Conservation (phyloP, 805 yeast genomes). For the Nakazawaea siamensis region DNA sequence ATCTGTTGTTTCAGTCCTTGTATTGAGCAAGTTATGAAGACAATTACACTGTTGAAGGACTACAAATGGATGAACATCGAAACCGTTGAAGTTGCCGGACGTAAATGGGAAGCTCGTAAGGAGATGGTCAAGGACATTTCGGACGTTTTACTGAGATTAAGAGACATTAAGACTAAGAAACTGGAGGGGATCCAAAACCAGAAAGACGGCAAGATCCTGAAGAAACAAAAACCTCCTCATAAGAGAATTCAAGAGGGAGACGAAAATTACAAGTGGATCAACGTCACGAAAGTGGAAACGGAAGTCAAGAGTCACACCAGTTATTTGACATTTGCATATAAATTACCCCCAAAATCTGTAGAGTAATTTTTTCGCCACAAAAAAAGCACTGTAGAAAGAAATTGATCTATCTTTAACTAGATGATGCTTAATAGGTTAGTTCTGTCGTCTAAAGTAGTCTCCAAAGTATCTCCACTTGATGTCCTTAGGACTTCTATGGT, state of each 20-base stretch:
- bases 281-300: slow-evolving; percentile 75
- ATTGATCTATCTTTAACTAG: no score
- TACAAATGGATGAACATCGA: slow-evolving; percentile 83
- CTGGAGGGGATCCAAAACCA: slow-evolving; percentile 47
- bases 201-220: slow-evolving; percentile 16
- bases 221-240: slow-evolving; percentile 20
- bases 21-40: slow-evolving; percentile 90
- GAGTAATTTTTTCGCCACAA: no score
- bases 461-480: no score
- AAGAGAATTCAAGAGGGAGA: slow-evolving; percentile 84
- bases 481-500: no score
- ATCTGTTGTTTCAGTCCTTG: slow-evolving; percentile 97
- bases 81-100: slow-evolving; percentile 85
- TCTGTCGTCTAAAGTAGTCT: no score
- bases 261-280: slow-evolving; percentile 64
- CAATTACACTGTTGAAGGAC: slow-evolving; percentile 64
- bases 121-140: slow-evolving; percentile 76
- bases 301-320: slow-evolving; percentile 94
- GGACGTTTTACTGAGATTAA: slow-evolving; percentile 72
- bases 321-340: slow-evolving; percentile 81
- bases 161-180: slow-evolving; percentile 72
- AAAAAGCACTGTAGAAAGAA: no score
- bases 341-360: slow-evolving; percentile 1
- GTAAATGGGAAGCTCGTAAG: slow-evolving; percentile 83
- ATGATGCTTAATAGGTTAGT: no score